Conservation (phyloP, 2,329 filamentous ascomycete genomes). For the Tolypocladium ophioglossoides region DNA sequence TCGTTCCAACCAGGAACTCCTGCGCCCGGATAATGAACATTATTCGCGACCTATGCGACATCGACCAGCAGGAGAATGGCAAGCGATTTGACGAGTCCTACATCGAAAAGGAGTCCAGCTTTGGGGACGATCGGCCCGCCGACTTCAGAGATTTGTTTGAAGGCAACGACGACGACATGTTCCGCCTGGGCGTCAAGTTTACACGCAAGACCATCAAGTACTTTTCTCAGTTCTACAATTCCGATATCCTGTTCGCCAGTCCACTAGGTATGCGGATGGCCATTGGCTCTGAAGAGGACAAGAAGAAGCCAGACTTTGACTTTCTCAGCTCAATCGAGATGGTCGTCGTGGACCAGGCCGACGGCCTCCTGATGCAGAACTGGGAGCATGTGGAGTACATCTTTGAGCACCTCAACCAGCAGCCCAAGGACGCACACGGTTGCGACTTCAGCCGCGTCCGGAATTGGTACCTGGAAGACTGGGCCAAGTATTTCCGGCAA, state of each 20-base stretch:
- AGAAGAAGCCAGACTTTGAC: slow-evolving; percentile 62
- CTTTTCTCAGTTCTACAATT: slow-evolving; percentile 92
- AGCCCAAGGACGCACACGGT: slow-evolving; percentile 80
- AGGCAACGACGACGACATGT: slow-evolving; percentile 96
- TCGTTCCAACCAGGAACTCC: slow-evolving; percentile 80
- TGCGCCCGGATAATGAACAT: slow-evolving; percentile 69
- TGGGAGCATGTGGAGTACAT: slow-evolving; percentile 94
- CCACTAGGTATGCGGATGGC: slow-evolving; percentile 83
- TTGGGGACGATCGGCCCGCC: slow-evolving; percentile 64
- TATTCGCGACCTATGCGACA: slow-evolving; percentile 64
- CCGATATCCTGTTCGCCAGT: slow-evolving; percentile 87
- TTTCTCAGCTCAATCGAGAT: slow-evolving; percentile 92
- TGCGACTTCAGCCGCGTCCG: slow-evolving; percentile 90
- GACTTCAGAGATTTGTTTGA: slow-evolving; percentile 86
- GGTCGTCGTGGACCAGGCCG: slow-evolving; percentile 81
- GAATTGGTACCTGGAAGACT: slow-evolving; percentile 85
- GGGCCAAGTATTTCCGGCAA: slow-evolving; percentile 72
- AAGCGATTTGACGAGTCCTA: slow-evolving; percentile 86
- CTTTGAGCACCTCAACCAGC: slow-evolving; percentile 82
- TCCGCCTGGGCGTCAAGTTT: slow-evolving; percentile 91
- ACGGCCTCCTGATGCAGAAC: slow-evolving; percentile 93
- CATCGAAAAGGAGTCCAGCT: slow-evolving; percentile 51
- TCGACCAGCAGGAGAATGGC: slow-evolving; percentile 90
- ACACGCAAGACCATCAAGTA: slow-evolving; percentile 93
- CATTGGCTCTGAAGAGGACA: slow-evolving; percentile 65